Evolutionary conservation across 2,329 filamentous ascomycete species (phyloP), one percentile per base, ranked within the genome.

Genomic region (Zelopaecilomyces penicillatus): DNA sequence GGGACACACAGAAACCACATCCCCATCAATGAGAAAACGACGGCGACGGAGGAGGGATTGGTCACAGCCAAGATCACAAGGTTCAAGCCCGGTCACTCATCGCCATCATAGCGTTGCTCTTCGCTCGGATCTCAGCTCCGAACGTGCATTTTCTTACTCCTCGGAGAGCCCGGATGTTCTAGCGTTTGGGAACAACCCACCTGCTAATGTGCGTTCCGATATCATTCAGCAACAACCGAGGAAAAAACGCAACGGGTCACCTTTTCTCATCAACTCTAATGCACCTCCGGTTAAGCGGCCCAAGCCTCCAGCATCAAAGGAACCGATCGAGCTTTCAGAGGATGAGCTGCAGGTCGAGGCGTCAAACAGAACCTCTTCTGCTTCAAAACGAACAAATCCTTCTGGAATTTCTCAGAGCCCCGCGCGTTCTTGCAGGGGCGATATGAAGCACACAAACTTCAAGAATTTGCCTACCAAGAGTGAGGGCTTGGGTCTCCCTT

Each of bases 291-390:
- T 51, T 39, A 58, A 57, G 36, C 48, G 46, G 5, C 35, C 39
- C 1, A 51, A 44, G 37, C n/a, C 36, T 28, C 30, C 34, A 7
- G 39, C 38, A 5, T 5, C n/a, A 10, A 35, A 32, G 8, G 50
- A 56, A 27, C 38, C 48, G 3, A 49, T 52, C 12, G 49, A 57
- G 2, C 46, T 39, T 1, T 61, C 56, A 2, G 61, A 61, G 29
- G 63, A 65, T 41, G 61, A 65, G 47, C 51, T 65, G 9, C 37
- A 53, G 26, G 47, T 29, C 26, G 47, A 44, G 37, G 28, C 37
- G 10, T 29, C 37, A 4, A 4, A 6, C 5, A 4, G 6, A 29
- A 4, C 8, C 4, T 4, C n/a, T 27, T 9, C 37, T 11, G 9
- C 30, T 12, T 26, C 38, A n/a, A 38, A 39, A 12, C 29, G 26